Evolutionary conservation across 441 rosid species (phyloP).

Genomic region (Capsella rubella): DNA sequence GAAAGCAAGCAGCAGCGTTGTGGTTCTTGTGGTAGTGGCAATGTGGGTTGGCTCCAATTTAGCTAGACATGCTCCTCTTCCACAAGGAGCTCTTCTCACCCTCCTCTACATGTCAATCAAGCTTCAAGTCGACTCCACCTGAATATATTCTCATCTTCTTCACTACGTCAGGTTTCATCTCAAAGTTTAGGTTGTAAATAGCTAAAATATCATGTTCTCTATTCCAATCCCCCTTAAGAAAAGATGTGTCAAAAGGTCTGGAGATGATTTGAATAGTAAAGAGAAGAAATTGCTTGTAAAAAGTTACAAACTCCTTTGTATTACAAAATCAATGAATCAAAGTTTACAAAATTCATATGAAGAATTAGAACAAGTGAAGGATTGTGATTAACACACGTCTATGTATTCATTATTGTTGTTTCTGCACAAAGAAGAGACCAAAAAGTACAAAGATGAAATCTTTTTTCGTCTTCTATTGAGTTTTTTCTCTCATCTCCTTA

Average conservation of each 20-base stretch:
- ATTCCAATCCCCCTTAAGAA: not conserved
- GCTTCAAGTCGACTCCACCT: constrained; percentile 68
- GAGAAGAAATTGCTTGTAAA: constrained; percentile 16
- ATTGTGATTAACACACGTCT: constrained; percentile 20
- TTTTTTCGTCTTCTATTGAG: constrained; percentile 31
- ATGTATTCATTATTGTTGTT: not conserved
- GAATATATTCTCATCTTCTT: not conserved
- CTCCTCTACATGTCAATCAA: constrained; percentile 89
- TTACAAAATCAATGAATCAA: constrained; percentile 33
- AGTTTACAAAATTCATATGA: constrained; percentile 22
- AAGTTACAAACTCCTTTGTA: constrained; percentile 6
- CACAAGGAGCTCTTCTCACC: constrained; percentile 82
- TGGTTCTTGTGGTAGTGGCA: constrained; percentile 66
- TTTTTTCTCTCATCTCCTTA: constrained; percentile 58
- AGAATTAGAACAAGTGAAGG: not conserved
- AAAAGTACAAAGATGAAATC: not conserved
- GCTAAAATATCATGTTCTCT: constrained; percentile 12
- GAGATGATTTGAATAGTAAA: constrained; percentile 24
- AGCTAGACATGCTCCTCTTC: constrained; percentile 81
- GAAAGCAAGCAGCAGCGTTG: constrained; percentile 81
- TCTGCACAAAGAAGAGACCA: constrained; percentile 40
- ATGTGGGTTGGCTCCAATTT: constrained; percentile 84
- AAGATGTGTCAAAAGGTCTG: not conserved
- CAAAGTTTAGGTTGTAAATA: constrained; percentile 40
- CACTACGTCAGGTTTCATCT: constrained; percentile 2